Evolutionary conservation across 108 stramenopile genomes (phyloP).

Genomic region (Chaetoceros muelleri): DNA sequence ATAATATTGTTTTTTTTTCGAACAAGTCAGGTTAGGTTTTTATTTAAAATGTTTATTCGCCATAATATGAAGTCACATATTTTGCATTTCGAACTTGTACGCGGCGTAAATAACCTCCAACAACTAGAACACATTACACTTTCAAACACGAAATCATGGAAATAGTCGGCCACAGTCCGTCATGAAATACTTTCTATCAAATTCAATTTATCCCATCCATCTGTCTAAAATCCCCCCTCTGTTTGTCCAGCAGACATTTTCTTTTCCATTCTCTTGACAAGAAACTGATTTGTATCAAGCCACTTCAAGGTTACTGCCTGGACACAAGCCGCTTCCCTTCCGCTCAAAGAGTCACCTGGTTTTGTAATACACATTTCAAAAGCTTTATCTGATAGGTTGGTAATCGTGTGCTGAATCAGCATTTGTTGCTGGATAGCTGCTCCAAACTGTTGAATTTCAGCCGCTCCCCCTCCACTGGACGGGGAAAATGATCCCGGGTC

Average conservation of each 20-base stretch:
- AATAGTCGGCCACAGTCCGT: too few relatives aligned
- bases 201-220: too few relatives aligned
- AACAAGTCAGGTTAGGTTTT: too few relatives aligned
- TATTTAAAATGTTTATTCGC: too few relatives aligned
- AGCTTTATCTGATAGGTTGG: conserved; percentile 47
- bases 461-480: conserved; percentile 15
- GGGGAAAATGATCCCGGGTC: neutral
- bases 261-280: conserved; percentile 60
- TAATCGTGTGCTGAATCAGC: conserved; percentile 66
- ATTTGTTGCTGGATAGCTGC: conserved; percentile 60
- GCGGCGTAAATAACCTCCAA: too few relatives aligned
- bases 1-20: too few relatives aligned
- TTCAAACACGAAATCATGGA: too few relatives aligned
- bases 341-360: conserved; percentile 33
- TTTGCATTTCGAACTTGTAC: too few relatives aligned
- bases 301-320: conserved; percentile 66
- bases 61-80: too few relatives aligned
- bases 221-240: too few relatives aligned
- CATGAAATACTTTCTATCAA: too few relatives aligned
- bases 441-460: conserved; percentile 56
- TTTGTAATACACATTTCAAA: conserved; percentile 69
- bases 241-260: conserved; percentile 31
- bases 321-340: conserved; percentile 62
- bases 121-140: too few relatives aligned
- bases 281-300: conserved; percentile 81